Percentiles rank a stretch among this genome's conserved stretches.
Evolutionary conservation across 495 filamentous ascomycete species (phyloP).

Genomic region (Talaromyces stipitatus): DNA sequence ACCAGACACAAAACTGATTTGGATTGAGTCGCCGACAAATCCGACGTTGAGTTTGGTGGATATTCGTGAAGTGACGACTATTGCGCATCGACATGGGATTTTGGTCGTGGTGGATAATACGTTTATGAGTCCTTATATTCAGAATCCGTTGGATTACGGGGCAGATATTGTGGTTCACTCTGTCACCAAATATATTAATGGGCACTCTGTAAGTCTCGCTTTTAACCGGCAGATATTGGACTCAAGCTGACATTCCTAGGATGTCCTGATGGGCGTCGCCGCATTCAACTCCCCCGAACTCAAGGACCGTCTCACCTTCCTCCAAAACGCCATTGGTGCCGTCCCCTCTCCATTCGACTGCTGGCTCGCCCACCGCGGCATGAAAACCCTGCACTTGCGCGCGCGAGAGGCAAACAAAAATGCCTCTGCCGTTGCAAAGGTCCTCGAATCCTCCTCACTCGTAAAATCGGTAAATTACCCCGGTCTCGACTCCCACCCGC

Average conservation of each 20-base stretch:
- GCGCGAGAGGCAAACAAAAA: constrained; percentile 78
- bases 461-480: constrained; percentile 93
- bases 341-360: constrained; percentile 92
- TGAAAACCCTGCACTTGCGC: constrained; percentile 94
- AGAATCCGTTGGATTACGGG: constrained; percentile 91
- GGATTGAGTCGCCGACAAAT: constrained; percentile 95
- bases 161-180: constrained; percentile 98
- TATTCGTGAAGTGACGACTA: constrained; percentile 71
- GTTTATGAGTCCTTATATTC: constrained; percentile 90
- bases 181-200: constrained; percentile 99
- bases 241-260: constrained; percentile 37
- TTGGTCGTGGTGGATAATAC: constrained; percentile 98
- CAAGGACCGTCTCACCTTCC: constrained; percentile 70
- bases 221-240: background rate
- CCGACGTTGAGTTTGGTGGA: constrained; percentile 88
- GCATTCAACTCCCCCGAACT: constrained; percentile 87
- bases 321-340: constrained; percentile 96
- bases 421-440: constrained; percentile 66
- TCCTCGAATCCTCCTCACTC: constrained; percentile 72
- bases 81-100: constrained; percentile 83
- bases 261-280: constrained; percentile 96
- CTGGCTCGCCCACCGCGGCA: constrained; percentile 97
- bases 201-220: constrained; percentile 57
- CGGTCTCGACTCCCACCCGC: constrained; percentile 76
- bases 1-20: constrained; percentile 86